phyloP scores from a whole-genome alignment of 2,329 filamentous ascomycete genomes.

The Zymoseptoria tritici region DNA sequence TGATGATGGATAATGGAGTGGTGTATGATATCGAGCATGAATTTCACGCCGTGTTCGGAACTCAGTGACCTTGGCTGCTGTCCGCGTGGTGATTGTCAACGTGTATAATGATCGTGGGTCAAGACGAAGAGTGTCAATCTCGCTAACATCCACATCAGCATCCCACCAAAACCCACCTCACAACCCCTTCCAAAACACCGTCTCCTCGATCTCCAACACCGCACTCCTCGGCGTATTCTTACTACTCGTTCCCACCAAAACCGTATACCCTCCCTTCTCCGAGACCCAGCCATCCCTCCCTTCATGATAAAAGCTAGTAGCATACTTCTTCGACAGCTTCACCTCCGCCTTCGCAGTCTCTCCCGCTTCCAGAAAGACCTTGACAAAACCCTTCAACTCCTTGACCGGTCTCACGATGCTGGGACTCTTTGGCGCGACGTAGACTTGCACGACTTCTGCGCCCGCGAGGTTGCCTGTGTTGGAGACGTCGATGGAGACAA shows the following conservation, averaged over 20 bases:
- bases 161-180: background rate
- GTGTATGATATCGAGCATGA: background rate
- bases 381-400: slow-evolving; percentile 63
- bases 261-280: slow-evolving; percentile 58
- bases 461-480: slow-evolving; percentile 53
- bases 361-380: slow-evolving; percentile 52
- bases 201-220: slow-evolving; percentile 52
- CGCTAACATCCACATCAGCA: no score
- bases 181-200: slow-evolving; percentile 61
- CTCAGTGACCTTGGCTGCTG: background rate
- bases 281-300: slow-evolving; percentile 56
- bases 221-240: slow-evolving; percentile 44
- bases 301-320: slow-evolving; percentile 65
- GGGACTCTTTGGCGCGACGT: slow-evolving; percentile 57
- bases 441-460: slow-evolving; percentile 60
- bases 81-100: background rate
- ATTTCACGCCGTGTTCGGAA: background rate
- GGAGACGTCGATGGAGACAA: slow-evolving; percentile 43
- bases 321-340: slow-evolving; percentile 54
- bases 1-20: background rate
- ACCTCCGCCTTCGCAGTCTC: slow-evolving; percentile 53
- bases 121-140: no score
- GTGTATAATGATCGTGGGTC: no score
- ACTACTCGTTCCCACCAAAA: slow-evolving; percentile 55
- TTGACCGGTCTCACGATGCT: slow-evolving; percentile 60